Conservation (phyloP, 371 early-diverging fungal species). For the Mortierella sp. region DNA sequence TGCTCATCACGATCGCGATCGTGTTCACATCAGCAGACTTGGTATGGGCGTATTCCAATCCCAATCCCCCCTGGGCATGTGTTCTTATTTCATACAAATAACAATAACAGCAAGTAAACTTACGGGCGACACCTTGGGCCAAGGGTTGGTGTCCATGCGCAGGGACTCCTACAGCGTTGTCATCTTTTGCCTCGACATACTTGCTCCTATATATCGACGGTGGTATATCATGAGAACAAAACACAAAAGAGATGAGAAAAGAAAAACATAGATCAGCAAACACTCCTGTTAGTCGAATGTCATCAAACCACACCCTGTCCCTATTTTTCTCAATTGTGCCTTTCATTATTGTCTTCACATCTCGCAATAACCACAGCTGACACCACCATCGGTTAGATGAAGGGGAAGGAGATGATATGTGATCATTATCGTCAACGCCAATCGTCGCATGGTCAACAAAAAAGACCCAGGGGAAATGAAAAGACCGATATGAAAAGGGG, state of each 20-base stretch:
- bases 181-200: conserved; percentile 38
- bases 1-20: conserved; percentile 16
- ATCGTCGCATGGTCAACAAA: conserved; percentile 5
- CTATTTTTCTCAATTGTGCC: conserved; percentile 11
- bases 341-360: background rate
- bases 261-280: background rate
- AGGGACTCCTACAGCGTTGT: conserved; percentile 29
- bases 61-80: background rate
- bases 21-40: conserved; percentile 13
- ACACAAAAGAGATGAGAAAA: background rate
- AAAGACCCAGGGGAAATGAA: conserved; percentile 8
- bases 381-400: background rate
- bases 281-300: background rate
- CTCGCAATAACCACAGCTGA: conserved; percentile 1
- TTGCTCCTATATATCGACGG: conserved; percentile 44
- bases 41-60: conserved; percentile 6
- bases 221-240: conserved; percentile 44
- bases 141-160: conserved; percentile 16
- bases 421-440: conserved; percentile 14
- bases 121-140: conserved; percentile 46
- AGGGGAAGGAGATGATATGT: background rate
- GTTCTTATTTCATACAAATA: conserved; percentile 16
- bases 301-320: background rate
- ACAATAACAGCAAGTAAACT: conserved; percentile 16
- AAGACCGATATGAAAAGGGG: conserved; percentile 15